Evolutionary conservation across 1,284 basidiomycete genomes (phyloP).

Genomic region (Xerocomus nothofagi): DNA sequence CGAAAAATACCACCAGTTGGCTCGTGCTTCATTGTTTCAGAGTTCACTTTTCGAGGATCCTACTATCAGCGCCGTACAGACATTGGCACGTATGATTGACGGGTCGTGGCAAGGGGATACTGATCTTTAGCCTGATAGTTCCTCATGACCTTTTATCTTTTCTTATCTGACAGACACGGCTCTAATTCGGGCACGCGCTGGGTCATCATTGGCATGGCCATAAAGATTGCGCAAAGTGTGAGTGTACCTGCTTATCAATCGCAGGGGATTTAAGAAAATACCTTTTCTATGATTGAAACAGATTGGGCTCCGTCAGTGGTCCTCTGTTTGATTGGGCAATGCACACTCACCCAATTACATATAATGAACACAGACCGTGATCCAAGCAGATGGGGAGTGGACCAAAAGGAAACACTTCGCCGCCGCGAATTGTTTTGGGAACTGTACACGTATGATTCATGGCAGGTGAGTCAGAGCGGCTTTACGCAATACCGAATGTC

Average conservation of each 20-base stretch:
- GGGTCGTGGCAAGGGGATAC: conserved; percentile 2
- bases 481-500: not conserved
- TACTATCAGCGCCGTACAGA: conserved; percentile 69
- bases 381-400: conserved; percentile 64
- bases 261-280: conserved; percentile 1
- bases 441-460: conserved; percentile 71
- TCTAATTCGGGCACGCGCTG: conserved; percentile 70
- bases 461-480: conserved; percentile 46
- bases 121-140: conserved; percentile 44
- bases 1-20: conserved; percentile 75
- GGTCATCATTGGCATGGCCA: conserved; percentile 75
- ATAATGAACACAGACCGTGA: conserved; percentile 73
- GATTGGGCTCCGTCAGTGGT: conserved; percentile 72
- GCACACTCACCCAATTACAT: conserved; percentile 16
- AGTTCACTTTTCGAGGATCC: conserved; percentile 72
- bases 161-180: conserved; percentile 72
- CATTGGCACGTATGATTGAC: conserved; percentile 50
- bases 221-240: conserved; percentile 76
- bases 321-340: conserved; percentile 7
- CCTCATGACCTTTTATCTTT: conserved; percentile 76
- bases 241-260: conserved; percentile 36
- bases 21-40: conserved; percentile 70
- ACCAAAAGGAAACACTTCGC: conserved; percentile 57
- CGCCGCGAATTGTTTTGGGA: conserved; percentile 76
- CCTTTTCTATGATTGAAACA: conserved; percentile 30